Conservation (phyloP, 495 filamentous ascomycete species). For the Aspergillus hancockii region DNA sequence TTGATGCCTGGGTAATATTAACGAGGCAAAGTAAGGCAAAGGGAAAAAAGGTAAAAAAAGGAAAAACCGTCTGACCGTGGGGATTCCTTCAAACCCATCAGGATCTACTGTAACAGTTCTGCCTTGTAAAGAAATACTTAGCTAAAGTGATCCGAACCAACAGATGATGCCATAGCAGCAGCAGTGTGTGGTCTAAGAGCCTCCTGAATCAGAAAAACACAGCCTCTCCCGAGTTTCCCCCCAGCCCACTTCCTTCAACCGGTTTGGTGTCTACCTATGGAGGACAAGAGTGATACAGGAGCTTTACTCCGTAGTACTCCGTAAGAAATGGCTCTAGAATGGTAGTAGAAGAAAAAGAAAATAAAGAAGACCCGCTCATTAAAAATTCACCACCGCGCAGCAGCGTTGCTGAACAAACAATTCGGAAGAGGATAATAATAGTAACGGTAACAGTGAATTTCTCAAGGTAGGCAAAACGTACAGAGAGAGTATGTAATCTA, state of each 20-base stretch:
- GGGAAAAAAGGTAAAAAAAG: slow-evolving; percentile 13
- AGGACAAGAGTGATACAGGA: slow-evolving; percentile 2
- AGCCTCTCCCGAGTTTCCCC: not conserved
- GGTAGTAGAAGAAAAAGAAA: not conserved
- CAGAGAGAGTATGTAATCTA: slow-evolving; percentile 3
- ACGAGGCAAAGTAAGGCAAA: slow-evolving; percentile 20
- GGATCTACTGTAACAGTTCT: not conserved
- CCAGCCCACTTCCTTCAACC: slow-evolving; percentile 6
- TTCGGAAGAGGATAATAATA: not conserved
- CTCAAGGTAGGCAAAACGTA: slow-evolving; percentile 4
- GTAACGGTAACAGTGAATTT: slow-evolving; percentile 1
- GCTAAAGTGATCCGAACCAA: slow-evolving; percentile 1
- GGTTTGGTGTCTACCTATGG: slow-evolving; percentile 4
- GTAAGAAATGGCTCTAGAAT: not conserved
- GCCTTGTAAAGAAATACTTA: not conserved
- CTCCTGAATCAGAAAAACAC: slow-evolving; percentile 3
- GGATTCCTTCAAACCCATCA: not conserved
- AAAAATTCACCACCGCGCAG: not conserved
- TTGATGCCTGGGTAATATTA: slow-evolving; percentile 1
- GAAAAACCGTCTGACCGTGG: not conserved
- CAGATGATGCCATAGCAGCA: slow-evolving; percentile 1
- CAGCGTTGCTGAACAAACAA: not conserved
- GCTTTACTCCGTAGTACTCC: not conserved
- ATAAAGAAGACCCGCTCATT: not conserved
- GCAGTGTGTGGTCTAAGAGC: not conserved